Conservation (phyloP, 495 filamentous ascomycete species). For the Penicillium paradoxum region DNA sequence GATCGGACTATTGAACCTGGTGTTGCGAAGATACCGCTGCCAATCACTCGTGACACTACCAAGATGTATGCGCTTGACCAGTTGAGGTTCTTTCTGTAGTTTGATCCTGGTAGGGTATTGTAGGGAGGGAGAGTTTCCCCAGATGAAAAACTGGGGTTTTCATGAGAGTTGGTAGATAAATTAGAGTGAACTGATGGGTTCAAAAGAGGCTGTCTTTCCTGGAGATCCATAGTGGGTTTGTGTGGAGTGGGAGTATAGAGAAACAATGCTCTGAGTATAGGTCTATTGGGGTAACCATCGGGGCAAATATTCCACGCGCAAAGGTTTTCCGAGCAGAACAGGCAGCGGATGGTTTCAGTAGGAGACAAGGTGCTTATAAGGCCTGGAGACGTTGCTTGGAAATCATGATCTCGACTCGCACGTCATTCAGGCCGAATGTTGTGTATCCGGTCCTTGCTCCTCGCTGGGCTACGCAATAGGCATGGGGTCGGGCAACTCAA, state of each 20-base stretch:
- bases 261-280: neutral
- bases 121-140: neutral
- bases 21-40: conserved; percentile 71
- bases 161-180: neutral
- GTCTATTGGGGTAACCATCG: neutral
- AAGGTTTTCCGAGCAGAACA: neutral
- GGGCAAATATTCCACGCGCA: no score
- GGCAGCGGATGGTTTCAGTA: neutral
- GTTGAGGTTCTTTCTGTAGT: conserved; percentile 36
- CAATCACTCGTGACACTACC: conserved; percentile 72
- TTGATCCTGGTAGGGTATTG: conserved; percentile 14
- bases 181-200: conserved; percentile 1
- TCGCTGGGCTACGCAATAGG: neutral
- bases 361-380: neutral
- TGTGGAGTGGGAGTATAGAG: neutral
- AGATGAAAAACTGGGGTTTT: neutral
- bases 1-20: conserved; percentile 64
- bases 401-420: conserved; percentile 26
- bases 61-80: conserved; percentile 70
- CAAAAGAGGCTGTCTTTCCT: conserved; percentile 29
- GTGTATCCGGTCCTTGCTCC: conserved; percentile 12
- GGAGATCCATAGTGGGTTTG: conserved; percentile 14
- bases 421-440: conserved; percentile 30
- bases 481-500: neutral
- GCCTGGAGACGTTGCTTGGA: conserved; percentile 19